A percentile compares a stretch with the other conserved stretches of the same genome.
These are phyloP conservation scores for Prunus mongolica DNA, from an alignment of 306 rosid genomes.

Conservation along the genomic window DNA sequence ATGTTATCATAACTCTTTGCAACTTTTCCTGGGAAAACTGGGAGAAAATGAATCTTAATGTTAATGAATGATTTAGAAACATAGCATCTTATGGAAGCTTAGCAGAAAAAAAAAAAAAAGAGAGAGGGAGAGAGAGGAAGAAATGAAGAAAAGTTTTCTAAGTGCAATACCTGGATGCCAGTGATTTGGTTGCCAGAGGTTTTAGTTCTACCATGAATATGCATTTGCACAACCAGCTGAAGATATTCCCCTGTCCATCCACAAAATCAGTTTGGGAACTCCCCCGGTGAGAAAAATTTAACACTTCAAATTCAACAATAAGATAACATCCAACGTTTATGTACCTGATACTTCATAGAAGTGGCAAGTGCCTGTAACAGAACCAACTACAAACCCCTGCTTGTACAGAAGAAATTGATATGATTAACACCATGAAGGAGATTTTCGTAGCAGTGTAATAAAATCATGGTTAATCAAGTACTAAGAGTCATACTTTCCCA, in stretches of 20 bases:
- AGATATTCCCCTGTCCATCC: constrained; percentile 51
- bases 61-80: constrained; percentile 6
- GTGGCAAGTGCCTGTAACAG: constrained; percentile 66
- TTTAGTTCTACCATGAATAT: constrained; percentile 50
- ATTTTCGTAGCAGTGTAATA: background rate
- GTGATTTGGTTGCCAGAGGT: constrained; percentile 68
- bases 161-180: constrained; percentile 68
- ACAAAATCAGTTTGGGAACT: constrained; percentile 31
- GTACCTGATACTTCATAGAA: constrained; percentile 72
- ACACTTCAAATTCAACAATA: background rate
- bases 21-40: constrained; percentile 62
- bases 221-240: constrained; percentile 47
- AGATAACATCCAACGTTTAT: background rate
- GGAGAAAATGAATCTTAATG: background rate
- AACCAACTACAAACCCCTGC: constrained; percentile 83
- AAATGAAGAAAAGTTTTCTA: constrained; percentile 12
- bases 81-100: background rate
- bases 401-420: constrained; percentile 12
- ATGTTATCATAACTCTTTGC: constrained; percentile 64
- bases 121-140: background rate
- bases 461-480: constrained; percentile 7
- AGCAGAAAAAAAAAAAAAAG: background rate
- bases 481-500: constrained; percentile 57
- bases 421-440: constrained; percentile 12
- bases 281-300: background rate